phyloP scores from a whole-genome alignment of 2,329 filamentous ascomycete species.

The Apiospora malaysiana region DNA sequence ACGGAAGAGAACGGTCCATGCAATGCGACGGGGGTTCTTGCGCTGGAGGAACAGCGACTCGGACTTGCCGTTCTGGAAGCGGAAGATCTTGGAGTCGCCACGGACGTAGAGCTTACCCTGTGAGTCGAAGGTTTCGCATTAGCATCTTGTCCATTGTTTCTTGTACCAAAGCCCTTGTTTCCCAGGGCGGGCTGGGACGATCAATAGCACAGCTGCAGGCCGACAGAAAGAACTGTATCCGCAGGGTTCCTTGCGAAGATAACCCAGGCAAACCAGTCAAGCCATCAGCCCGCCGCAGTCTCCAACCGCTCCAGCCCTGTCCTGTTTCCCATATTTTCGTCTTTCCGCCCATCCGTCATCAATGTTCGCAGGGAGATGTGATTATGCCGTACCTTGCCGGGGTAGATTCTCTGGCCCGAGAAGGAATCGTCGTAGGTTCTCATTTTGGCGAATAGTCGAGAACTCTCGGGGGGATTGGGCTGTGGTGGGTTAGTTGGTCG shows the following conservation, averaged over 20 bases:
- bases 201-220: neutral
- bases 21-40: constrained; percentile 99
- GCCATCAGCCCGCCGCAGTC: neutral
- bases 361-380: constrained; percentile 16
- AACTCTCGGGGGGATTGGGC: constrained; percentile 35
- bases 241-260: neutral
- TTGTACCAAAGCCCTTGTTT: neutral
- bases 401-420: constrained; percentile 71
- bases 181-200: neutral
- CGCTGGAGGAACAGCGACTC: constrained; percentile 99
- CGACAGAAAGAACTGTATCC: neutral
- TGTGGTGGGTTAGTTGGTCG: constrained; percentile 23
- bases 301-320: constrained; percentile 8
- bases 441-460: constrained; percentile 57
- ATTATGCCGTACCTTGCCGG: constrained; percentile 63
- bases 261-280: neutral
- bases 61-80: constrained; percentile 99
- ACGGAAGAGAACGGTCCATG: constrained; percentile 98
- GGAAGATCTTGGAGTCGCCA: constrained; percentile 99
- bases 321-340: neutral
- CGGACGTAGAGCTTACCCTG: constrained; percentile 99
- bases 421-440: constrained; percentile 72
- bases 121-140: constrained; percentile 31
- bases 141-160: constrained; percentile 37
- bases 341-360: constrained; percentile 10